phyloP scores from a whole-genome alignment of 148 eudicot genomes.

The Beta vulgaris region DNA sequence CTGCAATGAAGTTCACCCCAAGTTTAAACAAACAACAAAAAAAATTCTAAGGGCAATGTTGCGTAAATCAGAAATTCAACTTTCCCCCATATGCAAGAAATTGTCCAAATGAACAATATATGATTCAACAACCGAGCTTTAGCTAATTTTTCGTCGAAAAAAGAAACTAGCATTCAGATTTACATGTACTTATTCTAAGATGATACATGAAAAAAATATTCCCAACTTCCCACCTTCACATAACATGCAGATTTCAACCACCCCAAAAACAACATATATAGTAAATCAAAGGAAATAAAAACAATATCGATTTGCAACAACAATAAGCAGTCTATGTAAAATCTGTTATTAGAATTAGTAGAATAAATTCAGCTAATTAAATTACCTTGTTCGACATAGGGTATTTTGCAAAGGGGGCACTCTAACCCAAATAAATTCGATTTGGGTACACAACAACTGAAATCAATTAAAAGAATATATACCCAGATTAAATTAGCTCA shows the following conservation, averaged over 20 bases:
- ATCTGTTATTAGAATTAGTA: not conserved
- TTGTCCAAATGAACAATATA: not conserved
- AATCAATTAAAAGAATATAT: constrained; percentile 14
- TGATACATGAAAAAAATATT: too few relatives aligned
- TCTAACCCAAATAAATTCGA: constrained; percentile 39
- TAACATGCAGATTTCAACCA: too few relatives aligned
- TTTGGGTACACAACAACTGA: constrained; percentile 56
- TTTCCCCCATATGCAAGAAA: not conserved
- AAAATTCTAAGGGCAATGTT: not conserved
- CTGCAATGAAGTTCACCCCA: constrained; percentile 39
- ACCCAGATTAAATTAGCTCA: not conserved
- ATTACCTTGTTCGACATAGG: constrained; percentile 49
- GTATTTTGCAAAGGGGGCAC: constrained; percentile 59
- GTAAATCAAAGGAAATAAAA: too few relatives aligned
- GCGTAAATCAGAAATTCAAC: not conserved
- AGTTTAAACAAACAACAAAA: not conserved
- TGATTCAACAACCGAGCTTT: not conserved
- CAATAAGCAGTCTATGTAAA: not conserved
- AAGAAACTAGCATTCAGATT: too few relatives aligned
- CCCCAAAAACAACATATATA: too few relatives aligned
- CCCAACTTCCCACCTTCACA: not conserved
- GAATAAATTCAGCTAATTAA: not conserved
- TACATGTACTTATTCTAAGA: too few relatives aligned
- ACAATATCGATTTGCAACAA: not conserved
- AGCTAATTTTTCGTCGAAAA: not conserved